Evolutionary conservation across 2,329 filamentous ascomycete species (phyloP).

Genomic region (Fusarium humuli): DNA sequence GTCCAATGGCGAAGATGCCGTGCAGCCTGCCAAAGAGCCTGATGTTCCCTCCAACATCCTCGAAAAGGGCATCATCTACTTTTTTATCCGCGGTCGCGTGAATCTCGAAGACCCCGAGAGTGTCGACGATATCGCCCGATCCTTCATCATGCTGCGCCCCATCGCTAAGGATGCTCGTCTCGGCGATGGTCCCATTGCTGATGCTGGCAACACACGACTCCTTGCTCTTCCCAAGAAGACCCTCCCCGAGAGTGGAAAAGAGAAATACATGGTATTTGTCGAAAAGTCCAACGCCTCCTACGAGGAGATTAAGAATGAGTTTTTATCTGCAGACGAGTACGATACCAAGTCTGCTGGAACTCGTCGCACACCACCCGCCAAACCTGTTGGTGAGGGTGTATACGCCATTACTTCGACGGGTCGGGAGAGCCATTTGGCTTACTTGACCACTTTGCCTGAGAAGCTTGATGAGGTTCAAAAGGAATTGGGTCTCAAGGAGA

Average conservation of each 20-base stretch:
- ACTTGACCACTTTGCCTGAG: constrained; percentile 80
- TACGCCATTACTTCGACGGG: constrained; percentile 83
- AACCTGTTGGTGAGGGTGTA: constrained; percentile 84
- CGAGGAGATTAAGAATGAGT: constrained; percentile 76
- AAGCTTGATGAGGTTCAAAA: constrained; percentile 78
- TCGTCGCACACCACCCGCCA: constrained; percentile 75
- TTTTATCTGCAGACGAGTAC: constrained; percentile 75
- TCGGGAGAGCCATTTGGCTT: constrained; percentile 80
- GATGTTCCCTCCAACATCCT: constrained; percentile 67
- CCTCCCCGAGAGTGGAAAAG: constrained; percentile 74
- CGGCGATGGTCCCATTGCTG: constrained; percentile 60
- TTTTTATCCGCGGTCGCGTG: constrained; percentile 86
- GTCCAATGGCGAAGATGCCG: constrained; percentile 30
- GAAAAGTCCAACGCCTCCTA: constrained; percentile 77
- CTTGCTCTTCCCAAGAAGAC: constrained; percentile 87
- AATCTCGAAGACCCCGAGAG: constrained; percentile 75
- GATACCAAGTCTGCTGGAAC: constrained; percentile 80
- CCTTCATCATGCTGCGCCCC: constrained; percentile 82
- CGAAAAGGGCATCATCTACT: constrained; percentile 92
- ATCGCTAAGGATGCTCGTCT: constrained; percentile 74
- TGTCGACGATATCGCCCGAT: constrained; percentile 79
- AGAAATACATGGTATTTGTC: constrained; percentile 85
- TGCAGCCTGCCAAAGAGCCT: constrained; percentile 39
- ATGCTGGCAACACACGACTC: constrained; percentile 73
- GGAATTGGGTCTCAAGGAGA: constrained; percentile 76